A percentile compares a stretch with the other conserved stretches of the same genome.
phyloP scores from a whole-genome alignment of 129 eudicot genomes.

The Tagetes erecta region DNA sequence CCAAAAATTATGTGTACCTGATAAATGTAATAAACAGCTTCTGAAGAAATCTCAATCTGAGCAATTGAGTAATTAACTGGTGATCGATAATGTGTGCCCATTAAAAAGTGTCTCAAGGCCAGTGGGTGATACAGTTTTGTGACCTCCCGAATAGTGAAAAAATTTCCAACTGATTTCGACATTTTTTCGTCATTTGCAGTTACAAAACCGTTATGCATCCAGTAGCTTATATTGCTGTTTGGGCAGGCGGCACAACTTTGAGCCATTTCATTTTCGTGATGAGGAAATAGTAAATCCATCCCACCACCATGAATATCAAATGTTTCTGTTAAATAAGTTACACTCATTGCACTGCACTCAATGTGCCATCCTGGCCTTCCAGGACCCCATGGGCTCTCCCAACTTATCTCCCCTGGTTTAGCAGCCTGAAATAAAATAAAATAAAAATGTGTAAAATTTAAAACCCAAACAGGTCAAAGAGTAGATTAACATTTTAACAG shows the following conservation, averaged over 20 bases:
- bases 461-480: neutral
- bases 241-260: constrained; percentile 92
- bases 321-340: constrained; percentile 55
- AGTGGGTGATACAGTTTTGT: constrained; percentile 78
- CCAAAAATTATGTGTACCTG: constrained; percentile 1
- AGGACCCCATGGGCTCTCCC: constrained; percentile 99
- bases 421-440: constrained; percentile 58
- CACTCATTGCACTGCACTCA: constrained; percentile 98
- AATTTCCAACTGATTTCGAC: constrained; percentile 78
- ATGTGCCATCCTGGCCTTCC: constrained; percentile 99
- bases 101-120: constrained; percentile 83
- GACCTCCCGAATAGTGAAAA: constrained; percentile 89
- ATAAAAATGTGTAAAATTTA: neutral
- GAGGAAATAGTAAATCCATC: constrained; percentile 87
- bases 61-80: constrained; percentile 80
- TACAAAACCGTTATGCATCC: constrained; percentile 97
- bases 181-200: constrained; percentile 80
- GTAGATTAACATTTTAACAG: neutral
- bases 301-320: constrained; percentile 99
- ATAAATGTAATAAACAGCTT: constrained; percentile 49
- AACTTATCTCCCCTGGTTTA: constrained; percentile 83
- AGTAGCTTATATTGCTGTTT: constrained; percentile 62
- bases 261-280: constrained; percentile 94
- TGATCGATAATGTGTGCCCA: constrained; percentile 90
- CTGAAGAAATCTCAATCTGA: constrained; percentile 74